Percentiles rank a stretch among this genome's conserved stretches.
Conservation (phyloP, 306 rosid species). For the Trifolium dubium region DNA sequence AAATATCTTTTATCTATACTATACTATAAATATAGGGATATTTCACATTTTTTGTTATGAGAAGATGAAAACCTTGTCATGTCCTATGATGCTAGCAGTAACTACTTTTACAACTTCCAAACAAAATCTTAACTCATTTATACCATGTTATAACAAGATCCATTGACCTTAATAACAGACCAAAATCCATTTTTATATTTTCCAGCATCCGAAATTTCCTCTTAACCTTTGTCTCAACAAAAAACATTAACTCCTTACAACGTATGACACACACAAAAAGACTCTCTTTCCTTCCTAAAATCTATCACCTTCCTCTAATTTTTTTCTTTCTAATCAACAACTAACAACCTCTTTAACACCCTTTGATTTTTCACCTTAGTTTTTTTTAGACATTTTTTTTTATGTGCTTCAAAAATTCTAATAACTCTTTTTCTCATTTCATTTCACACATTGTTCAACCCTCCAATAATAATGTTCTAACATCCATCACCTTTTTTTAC, state of each 20-base stretch:
- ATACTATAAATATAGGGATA: too few species aligned
- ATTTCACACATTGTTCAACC: conserved; percentile 44
- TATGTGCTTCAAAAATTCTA: neutral
- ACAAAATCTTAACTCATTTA: conserved; percentile 13
- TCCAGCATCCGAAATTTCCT: conserved; percentile 44
- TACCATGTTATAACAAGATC: conserved; percentile 5
- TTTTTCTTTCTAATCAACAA: conserved; percentile 24
- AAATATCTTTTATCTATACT: too few species aligned
- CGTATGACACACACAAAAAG: conserved; percentile 30
- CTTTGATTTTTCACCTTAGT: conserved; percentile 25
- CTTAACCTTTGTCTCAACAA: conserved; percentile 44
- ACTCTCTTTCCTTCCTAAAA: conserved; percentile 52
- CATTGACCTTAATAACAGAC: conserved; percentile 11
- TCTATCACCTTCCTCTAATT: conserved; percentile 44
- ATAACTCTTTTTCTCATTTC: conserved; percentile 10
- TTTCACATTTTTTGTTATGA: too few species aligned
- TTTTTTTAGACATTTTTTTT: conserved; percentile 40
- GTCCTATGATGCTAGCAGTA: neutral
- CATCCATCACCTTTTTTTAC: conserved; percentile 36
- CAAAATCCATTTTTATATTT: conserved; percentile 34
- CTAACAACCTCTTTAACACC: conserved; percentile 40
- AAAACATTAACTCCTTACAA: conserved; percentile 12
- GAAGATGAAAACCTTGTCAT: too few species aligned
- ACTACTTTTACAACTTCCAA: neutral
- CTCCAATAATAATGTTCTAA: conserved; percentile 46